A percentile compares a stretch with the other conserved stretches of the same genome.
Conservation (phyloP, 805 yeast species). For the Metschnikowia picachoensis region DNA sequence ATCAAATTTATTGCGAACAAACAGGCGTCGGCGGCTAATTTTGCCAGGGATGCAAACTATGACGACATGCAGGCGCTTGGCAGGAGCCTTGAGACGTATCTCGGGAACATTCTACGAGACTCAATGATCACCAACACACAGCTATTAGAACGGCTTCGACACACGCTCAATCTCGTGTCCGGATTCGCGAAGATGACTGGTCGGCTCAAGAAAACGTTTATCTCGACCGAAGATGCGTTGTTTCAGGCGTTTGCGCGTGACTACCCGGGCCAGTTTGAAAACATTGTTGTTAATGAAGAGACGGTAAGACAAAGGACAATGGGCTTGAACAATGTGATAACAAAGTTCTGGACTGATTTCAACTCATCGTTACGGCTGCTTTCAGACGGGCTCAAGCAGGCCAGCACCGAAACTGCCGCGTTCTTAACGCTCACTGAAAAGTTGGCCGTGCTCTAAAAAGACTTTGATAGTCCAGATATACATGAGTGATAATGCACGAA, state of each 20-base stretch:
- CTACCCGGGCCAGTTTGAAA: slow-evolving; percentile 31
- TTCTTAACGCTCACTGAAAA: slow-evolving; percentile 12
- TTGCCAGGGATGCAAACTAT: slow-evolving; percentile 2
- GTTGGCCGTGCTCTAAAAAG: slow-evolving; percentile 9
- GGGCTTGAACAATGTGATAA: slow-evolving; percentile 16
- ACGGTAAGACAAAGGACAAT: slow-evolving; percentile 24
- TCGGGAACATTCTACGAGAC: slow-evolving; percentile 62
- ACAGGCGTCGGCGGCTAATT: slow-evolving; percentile 5
- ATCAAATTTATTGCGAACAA: slow-evolving; percentile 11
- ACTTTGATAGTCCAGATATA: not conserved
- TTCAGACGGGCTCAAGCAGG: slow-evolving; percentile 9
- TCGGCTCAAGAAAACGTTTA: slow-evolving; percentile 53
- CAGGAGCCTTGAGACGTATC: slow-evolving; percentile 47
- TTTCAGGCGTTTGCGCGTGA: slow-evolving; percentile 33
- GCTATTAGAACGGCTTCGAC: slow-evolving; percentile 44
- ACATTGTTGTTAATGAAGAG: slow-evolving; percentile 28
- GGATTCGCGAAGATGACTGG: slow-evolving; percentile 46
- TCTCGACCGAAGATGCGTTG: slow-evolving; percentile 45
- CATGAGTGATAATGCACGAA: not conserved
- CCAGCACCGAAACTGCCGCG: slow-evolving; percentile 15
- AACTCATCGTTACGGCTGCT: slow-evolving; percentile 10
- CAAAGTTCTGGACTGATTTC: slow-evolving; percentile 17
- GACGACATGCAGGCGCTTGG: slow-evolving; percentile 28
- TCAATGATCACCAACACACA: slow-evolving; percentile 61
- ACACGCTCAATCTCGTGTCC: slow-evolving; percentile 44